Conservation (phyloP, 1,284 basidiomycete species). For the Cutaneotrichosporon dermatis region DNA sequence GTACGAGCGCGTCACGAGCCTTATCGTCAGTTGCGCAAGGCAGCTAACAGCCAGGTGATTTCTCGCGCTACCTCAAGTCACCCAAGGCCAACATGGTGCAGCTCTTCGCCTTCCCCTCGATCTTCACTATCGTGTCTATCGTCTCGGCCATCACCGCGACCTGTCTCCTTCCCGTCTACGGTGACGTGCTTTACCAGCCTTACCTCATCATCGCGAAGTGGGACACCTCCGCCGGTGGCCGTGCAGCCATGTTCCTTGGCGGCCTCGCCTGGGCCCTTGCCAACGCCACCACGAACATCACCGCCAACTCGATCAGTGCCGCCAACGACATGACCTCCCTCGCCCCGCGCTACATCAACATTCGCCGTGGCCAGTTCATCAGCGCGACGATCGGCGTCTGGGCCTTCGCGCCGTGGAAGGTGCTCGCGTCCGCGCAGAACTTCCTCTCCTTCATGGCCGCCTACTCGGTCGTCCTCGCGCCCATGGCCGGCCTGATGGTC, state of each 20-base stretch:
- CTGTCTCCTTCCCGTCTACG: slow-evolving; percentile 59
- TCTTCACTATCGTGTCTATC: slow-evolving; percentile 56
- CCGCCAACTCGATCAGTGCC: slow-evolving; percentile 62
- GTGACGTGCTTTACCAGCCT: slow-evolving; percentile 48
- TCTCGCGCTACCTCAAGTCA: slow-evolving; percentile 48
- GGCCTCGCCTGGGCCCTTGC: slow-evolving; percentile 63
- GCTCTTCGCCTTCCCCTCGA: slow-evolving; percentile 62
- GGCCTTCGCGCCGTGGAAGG: slow-evolving; percentile 49
- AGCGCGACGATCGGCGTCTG: slow-evolving; percentile 68
- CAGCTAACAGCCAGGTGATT: slow-evolving; percentile 6
- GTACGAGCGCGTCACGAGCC: too few species aligned
- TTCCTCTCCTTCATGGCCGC: slow-evolving; percentile 40
- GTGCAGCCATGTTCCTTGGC: slow-evolving; percentile 72
- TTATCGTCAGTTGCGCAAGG: slow-evolving; percentile 29
- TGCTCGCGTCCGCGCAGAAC: slow-evolving; percentile 29
- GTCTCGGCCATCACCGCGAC: slow-evolving; percentile 62
- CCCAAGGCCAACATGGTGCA: slow-evolving; percentile 56
- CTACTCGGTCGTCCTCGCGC: slow-evolving; percentile 42
- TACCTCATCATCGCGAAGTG: slow-evolving; percentile 55
- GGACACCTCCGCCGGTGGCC: slow-evolving; percentile 56
- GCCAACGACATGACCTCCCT: slow-evolving; percentile 69
- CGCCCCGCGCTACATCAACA: slow-evolving; percentile 60
- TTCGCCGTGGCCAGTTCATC: slow-evolving; percentile 66
- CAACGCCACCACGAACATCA: slow-evolving; percentile 67
- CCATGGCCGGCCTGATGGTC: slow-evolving; percentile 37